Evolutionary conservation across 1,284 basidiomycete genomes (phyloP).

Genomic region (Sphaerobolus stellatus): DNA sequence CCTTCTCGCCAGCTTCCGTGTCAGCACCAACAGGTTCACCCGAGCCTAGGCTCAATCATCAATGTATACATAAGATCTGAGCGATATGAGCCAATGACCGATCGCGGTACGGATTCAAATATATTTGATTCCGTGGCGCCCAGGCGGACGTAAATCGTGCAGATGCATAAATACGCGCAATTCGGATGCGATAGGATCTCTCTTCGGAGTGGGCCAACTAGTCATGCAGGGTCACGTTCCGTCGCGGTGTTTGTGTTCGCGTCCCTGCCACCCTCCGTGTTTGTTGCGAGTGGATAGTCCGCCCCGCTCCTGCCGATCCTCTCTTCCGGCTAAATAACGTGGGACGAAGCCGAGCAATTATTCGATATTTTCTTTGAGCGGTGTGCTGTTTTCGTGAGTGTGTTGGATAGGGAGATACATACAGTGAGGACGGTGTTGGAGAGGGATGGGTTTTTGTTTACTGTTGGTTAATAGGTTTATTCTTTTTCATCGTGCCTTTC

Average conservation of each 20-base stretch:
- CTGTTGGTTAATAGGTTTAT: not conserved
- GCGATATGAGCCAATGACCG: too few relatives aligned
- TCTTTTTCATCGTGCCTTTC: constrained; percentile 20
- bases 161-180: too few relatives aligned
- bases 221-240: not conserved
- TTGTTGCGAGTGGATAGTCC: constrained; percentile 30
- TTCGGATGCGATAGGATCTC: not conserved
- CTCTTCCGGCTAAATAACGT: constrained; percentile 33
- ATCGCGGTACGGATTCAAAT: too few relatives aligned
- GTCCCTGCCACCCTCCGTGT: constrained; percentile 22
- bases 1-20: too few relatives aligned
- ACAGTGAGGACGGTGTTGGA: not conserved
- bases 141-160: not conserved
- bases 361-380: constrained; percentile 33
- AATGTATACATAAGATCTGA: too few relatives aligned
- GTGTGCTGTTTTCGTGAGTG: not conserved
- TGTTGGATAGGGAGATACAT: not conserved
- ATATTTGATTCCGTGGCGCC: not conserved
- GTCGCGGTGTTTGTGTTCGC: not conserved
- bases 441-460: constrained; percentile 11
- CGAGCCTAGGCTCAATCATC: too few relatives aligned
- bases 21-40: too few relatives aligned
- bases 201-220: too few relatives aligned
- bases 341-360: constrained; percentile 34
- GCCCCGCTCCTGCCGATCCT: constrained; percentile 36